phyloP scores from a whole-genome alignment of 2,329 filamentous ascomycete genomes.

The Microsporum ferrugineum region DNA sequence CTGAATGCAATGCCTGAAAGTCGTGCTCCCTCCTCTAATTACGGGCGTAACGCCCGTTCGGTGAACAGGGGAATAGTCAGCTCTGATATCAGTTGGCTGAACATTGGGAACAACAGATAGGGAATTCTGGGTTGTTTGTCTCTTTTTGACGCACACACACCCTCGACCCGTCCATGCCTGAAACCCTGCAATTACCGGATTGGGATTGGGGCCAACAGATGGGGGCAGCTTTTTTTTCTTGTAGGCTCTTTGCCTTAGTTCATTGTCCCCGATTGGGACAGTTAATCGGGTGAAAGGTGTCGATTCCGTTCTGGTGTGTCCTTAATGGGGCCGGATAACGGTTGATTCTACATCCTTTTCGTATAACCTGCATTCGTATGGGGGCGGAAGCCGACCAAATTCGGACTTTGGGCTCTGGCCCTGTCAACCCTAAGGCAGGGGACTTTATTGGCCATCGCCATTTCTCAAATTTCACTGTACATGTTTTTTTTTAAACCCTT shows the following conservation, averaged over 20 bases:
- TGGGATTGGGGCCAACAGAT: not conserved
- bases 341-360: not conserved
- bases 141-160: not conserved
- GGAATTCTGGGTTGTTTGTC: not conserved
- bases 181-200: not conserved
- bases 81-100: constrained; percentile 36
- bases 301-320: not conserved
- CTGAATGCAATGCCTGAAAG: constrained; percentile 12
- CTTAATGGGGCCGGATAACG: not conserved
- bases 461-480: not conserved
- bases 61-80: constrained; percentile 18
- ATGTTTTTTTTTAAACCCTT: not conserved
- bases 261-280: not conserved
- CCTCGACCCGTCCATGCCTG: not conserved
- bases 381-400: not conserved
- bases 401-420: not conserved
- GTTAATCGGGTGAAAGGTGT: too few relatives aligned
- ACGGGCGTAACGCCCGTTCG: not conserved
- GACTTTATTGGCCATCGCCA: not conserved
- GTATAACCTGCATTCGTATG: not conserved
- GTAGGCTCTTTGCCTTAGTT: not conserved
- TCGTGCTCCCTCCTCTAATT: not conserved
- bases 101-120: constrained; percentile 20
- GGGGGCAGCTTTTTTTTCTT: not conserved
- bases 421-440: not conserved